Conservation (phyloP, 495 filamentous ascomycete species). For the Hamigera avellanea region DNA sequence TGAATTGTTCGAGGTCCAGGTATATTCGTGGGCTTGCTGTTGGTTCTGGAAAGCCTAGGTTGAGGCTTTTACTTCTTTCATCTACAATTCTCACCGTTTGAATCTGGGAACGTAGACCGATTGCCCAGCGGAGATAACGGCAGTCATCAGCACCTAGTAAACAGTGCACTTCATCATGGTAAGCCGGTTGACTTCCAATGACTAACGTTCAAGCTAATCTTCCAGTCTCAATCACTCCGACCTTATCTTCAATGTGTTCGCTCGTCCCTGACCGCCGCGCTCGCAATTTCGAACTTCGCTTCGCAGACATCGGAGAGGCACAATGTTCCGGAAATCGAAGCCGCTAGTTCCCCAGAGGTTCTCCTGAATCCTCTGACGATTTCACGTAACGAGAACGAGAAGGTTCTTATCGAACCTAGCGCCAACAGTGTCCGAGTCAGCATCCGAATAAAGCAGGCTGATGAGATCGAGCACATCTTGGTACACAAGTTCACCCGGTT, state of each 20-base stretch:
- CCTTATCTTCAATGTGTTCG: constrained; percentile 96
- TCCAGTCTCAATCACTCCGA: constrained; percentile 90
- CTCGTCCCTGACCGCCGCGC: constrained; percentile 83
- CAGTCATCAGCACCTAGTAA: constrained; percentile 1
- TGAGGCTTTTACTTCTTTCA: too few species aligned
- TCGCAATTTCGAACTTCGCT: constrained; percentile 93
- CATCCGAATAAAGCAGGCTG: constrained; percentile 97
- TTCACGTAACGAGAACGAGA: constrained; percentile 89
- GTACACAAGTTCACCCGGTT: constrained; percentile 98
- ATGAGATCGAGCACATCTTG: constrained; percentile 95
- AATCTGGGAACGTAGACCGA: neutral
- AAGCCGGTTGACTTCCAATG: constrained; percentile 1
- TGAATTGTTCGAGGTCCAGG: neutral
- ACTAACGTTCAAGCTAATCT: constrained; percentile 1
- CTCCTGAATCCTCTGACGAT: constrained; percentile 84
- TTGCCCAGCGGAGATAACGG: neutral
- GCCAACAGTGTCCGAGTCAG: constrained; percentile 92
- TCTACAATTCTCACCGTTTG: too few species aligned
- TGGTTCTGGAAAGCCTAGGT: too few species aligned
- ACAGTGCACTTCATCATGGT: constrained; percentile 10
- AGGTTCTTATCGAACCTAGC: constrained; percentile 79
- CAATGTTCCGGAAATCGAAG: constrained; percentile 97
- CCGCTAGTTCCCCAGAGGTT: constrained; percentile 81
- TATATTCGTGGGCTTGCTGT: neutral
- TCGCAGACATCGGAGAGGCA: constrained; percentile 92